Base-by-base conservation (phyloP, 306 rosid species). In the Cicer arietinum region DNA sequence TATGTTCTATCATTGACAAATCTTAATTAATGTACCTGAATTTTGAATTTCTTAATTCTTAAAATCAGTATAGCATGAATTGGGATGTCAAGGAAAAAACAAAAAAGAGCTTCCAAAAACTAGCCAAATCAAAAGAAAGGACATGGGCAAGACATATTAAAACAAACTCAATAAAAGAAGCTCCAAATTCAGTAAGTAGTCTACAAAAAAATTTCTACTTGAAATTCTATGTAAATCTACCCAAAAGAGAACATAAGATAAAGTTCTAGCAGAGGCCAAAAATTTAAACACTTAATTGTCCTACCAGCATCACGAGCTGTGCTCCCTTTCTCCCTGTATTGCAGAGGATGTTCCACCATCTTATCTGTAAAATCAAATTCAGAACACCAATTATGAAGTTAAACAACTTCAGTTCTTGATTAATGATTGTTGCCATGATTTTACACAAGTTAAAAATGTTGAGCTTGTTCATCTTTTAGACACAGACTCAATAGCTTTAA, bases 281-380 rank as follows among this genome's bases (percentile, higher is more conserved):
- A 64, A 47, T 51, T 52, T 77, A 83, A 48, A 71, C 46, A 74
- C 78, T 79, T 12, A 63, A 50, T 81, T 71, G 37, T 73, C 83
- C 75, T 85, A 91, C 92, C 90, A 84, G 89, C 71, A 80, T 91
- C 94, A 2, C 89, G 90, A 81, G 77, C 70, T 69, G 59, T 60
- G 81, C 71, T 81, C 69, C 89, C 97, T 71, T 85, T 92, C 79
- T 86, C 93, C 82, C 91, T 81, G 76, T 80, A 89, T 71, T 81
- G 92, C 77, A 81, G 89, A 65, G 92, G 79, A 80, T 80, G 83
- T 67, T 92, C 99, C 30, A 78, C 64, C 71, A 83, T 69, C 93
- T 84, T 92, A 77, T 89, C 99, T 92, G 94, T 75, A 74, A 73
- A 84, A 54, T 74, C 22, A 77, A 68, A 57, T 43, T 63, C 12